Evolutionary conservation across 192 early-diverging fungal genomes (phyloP).

Genomic region (Dissophora globulifera): DNA sequence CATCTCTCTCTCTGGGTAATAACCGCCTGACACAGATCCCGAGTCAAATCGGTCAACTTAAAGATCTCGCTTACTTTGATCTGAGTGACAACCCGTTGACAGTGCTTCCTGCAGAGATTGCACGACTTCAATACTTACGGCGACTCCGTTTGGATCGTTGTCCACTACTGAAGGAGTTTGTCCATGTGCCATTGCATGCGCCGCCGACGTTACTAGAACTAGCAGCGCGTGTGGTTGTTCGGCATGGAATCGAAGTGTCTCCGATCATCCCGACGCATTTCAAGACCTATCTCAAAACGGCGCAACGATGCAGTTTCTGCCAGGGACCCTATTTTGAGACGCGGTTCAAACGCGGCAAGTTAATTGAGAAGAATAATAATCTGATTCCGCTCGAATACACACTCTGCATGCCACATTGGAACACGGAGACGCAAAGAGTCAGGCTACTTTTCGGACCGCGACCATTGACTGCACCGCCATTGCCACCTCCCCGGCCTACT

Average conservation of each 20-base stretch:
- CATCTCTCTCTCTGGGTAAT: slow-evolving; percentile 62
- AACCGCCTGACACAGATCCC: slow-evolving; percentile 73
- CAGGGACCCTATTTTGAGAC: slow-evolving; percentile 80
- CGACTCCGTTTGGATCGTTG: slow-evolving; percentile 66
- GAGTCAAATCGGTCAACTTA: slow-evolving; percentile 68
- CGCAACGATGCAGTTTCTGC: slow-evolving; percentile 78
- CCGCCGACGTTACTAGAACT: slow-evolving; percentile 79
- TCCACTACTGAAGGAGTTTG: slow-evolving; percentile 56
- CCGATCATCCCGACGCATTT: slow-evolving; percentile 52
- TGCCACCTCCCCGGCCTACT: not conserved
- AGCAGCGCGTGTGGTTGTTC: slow-evolving; percentile 77
- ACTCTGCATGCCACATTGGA: slow-evolving; percentile 81
- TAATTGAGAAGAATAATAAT: slow-evolving; percentile 66
- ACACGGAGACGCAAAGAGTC: slow-evolving; percentile 71
- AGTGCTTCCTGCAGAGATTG: slow-evolving; percentile 75
- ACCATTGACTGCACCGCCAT: slow-evolving; percentile 62
- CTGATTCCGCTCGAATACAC: slow-evolving; percentile 74
- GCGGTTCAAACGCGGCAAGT: slow-evolving; percentile 63
- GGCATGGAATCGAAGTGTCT: slow-evolving; percentile 63
- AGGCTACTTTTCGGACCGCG: slow-evolving; percentile 69
- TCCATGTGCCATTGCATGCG: slow-evolving; percentile 47
- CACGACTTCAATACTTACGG: slow-evolving; percentile 71
- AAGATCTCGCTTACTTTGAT: slow-evolving; percentile 68
- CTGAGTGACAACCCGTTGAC: slow-evolving; percentile 71
- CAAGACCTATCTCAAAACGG: slow-evolving; percentile 69